A percentile compares a stretch with the other conserved stretches of the same genome.
Conservation (phyloP, 495 filamentous ascomycete species). For the Amphirosellinia nigrospora region DNA sequence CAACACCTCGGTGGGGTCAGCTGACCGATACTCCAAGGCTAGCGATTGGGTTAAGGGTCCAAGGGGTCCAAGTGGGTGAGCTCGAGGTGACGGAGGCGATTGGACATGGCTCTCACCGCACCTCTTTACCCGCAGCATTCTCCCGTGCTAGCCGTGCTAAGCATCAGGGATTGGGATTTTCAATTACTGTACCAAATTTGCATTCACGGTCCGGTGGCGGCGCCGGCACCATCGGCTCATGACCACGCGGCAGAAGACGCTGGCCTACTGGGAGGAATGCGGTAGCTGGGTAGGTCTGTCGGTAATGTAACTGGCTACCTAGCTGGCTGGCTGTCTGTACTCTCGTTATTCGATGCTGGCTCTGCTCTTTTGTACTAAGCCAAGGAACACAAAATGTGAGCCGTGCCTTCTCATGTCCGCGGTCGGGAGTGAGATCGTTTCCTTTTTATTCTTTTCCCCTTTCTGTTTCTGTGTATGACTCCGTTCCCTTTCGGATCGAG, state of each 20-base stretch:
- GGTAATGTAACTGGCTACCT: neutral
- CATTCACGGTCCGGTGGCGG: conserved; percentile 23
- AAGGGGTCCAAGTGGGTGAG: neutral
- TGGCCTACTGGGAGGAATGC: neutral
- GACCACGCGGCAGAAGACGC: conserved; percentile 18
- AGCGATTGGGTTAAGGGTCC: neutral
- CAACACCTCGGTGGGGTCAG: conserved; percentile 8
- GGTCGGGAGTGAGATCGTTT: conserved; percentile 4
- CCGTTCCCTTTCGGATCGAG: neutral
- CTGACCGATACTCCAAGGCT: conserved; percentile 16
- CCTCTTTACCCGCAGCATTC: conserved; percentile 23
- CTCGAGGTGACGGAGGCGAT: neutral
- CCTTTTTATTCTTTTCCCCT: neutral
- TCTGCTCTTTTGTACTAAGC: conserved; percentile 1
- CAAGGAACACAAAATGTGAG: conserved; percentile 16
- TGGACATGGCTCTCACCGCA: conserved; percentile 8
- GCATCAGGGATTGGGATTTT: conserved; percentile 7
- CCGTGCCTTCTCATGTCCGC: conserved; percentile 13
- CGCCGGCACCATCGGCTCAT: conserved; percentile 22
- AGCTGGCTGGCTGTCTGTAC: neutral
- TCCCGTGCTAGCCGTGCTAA: conserved; percentile 22
- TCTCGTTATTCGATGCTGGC: conserved; percentile 11
- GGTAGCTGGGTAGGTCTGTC: neutral
- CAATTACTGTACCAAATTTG: conserved; percentile 13
- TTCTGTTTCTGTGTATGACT: neutral